A percentile compares a stretch with the other conserved stretches of the same genome.
These are phyloP conservation scores for Tulasnella sp. DNA, from an alignment of 768 basidiomycete species.

Conservation along the genomic window DNA sequence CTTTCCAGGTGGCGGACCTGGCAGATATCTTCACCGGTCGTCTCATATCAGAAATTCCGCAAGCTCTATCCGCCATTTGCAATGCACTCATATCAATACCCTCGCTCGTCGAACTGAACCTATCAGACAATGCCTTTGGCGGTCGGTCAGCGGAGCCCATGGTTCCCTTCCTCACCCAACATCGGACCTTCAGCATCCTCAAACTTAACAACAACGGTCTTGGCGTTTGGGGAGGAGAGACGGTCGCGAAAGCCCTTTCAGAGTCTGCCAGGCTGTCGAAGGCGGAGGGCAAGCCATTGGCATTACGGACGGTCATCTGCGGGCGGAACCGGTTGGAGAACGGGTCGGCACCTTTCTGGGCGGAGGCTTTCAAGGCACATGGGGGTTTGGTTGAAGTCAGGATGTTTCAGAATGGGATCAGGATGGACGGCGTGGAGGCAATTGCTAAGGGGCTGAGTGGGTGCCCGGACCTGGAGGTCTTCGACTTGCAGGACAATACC, in stretches of 20 bases:
- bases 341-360: constrained; percentile 75
- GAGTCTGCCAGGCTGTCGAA: constrained; percentile 63
- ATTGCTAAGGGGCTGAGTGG: constrained; percentile 66
- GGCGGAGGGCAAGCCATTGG: constrained; percentile 55
- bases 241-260: constrained; percentile 74
- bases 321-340: constrained; percentile 95
- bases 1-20: constrained; percentile 75
- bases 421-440: constrained; percentile 77
- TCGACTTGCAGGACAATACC: constrained; percentile 87
- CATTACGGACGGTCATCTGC: constrained; percentile 72
- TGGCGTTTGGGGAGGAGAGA: constrained; percentile 76
- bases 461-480: constrained; percentile 52
- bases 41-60: constrained; percentile 89
- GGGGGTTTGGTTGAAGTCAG: constrained; percentile 72
- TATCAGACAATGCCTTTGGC: constrained; percentile 95
- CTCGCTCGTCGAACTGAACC: constrained; percentile 75
- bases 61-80: constrained; percentile 78
- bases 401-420: constrained; percentile 97
- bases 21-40: constrained; percentile 98
- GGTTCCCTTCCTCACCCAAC: constrained; percentile 76
- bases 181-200: constrained; percentile 71
- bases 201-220: constrained; percentile 96
- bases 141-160: constrained; percentile 91
- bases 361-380: constrained; percentile 78
- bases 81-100: constrained; percentile 72